A percentile compares a stretch with the other conserved stretches of the same genome.
These are phyloP conservation scores for Cladosporium sp. DNA, from an alignment of 2,329 filamentous ascomycete genomes.

Conservation along the genomic window DNA sequence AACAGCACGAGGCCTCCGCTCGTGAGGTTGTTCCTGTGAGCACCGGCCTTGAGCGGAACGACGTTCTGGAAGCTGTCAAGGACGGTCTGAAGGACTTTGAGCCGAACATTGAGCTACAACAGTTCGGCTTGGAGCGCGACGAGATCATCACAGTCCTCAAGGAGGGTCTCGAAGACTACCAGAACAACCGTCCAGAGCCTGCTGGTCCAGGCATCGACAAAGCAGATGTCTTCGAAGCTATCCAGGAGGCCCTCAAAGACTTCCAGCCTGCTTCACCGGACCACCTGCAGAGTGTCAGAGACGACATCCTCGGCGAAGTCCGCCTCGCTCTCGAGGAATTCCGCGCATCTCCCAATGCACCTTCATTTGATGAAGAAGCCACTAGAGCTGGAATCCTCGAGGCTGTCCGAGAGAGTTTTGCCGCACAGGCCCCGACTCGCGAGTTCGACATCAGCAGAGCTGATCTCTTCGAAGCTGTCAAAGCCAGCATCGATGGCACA, in stretches of 20 bases:
- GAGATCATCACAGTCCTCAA: slow-evolving; percentile 85
- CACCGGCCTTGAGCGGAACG: slow-evolving; percentile 56
- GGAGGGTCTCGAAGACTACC: slow-evolving; percentile 79
- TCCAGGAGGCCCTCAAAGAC: slow-evolving; percentile 81
- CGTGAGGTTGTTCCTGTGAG: slow-evolving; percentile 27
- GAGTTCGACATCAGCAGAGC: slow-evolving; percentile 52
- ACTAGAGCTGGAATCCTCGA: slow-evolving; percentile 58
- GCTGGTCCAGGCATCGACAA: slow-evolving; percentile 62
- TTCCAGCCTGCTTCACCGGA: slow-evolving; percentile 72
- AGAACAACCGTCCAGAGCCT: slow-evolving; percentile 49
- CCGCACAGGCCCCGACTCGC: slow-evolving; percentile 44
- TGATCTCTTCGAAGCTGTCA: slow-evolving; percentile 60
- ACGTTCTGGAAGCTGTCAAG: slow-evolving; percentile 81
- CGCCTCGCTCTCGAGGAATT: slow-evolving; percentile 85
- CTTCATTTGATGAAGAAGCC: slow-evolving; percentile 46
- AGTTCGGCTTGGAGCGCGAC: slow-evolving; percentile 85
- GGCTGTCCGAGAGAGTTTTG: slow-evolving; percentile 61
- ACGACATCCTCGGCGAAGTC: slow-evolving; percentile 81
- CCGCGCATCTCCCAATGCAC: slow-evolving; percentile 52
- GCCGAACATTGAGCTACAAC: slow-evolving; percentile 86
- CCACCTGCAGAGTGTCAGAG: slow-evolving; percentile 65
- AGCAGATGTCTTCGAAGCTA: slow-evolving; percentile 81
- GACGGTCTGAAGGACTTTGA: slow-evolving; percentile 95
- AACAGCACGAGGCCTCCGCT: slow-evolving; percentile 49
- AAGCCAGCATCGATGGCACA: slow-evolving; percentile 56